Conservation (phyloP, 129 eudicot genomes). For the Scalesia atractyloides region DNA sequence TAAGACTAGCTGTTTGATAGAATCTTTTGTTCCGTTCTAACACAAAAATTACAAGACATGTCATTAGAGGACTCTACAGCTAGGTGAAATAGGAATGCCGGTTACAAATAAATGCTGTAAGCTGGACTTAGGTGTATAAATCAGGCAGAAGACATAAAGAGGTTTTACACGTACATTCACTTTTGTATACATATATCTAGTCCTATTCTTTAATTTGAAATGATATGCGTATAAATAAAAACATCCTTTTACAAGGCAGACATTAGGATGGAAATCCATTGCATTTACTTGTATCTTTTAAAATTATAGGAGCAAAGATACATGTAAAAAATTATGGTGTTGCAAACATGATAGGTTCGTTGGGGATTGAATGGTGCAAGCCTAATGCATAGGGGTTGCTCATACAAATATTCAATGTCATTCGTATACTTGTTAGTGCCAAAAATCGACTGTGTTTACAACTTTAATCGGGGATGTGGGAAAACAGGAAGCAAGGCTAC, state of each 20-base stretch:
- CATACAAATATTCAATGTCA: background rate
- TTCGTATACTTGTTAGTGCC: background rate
- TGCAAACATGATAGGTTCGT: conserved; percentile 3
- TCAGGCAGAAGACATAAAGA: conserved; percentile 14
- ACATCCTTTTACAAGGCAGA: background rate
- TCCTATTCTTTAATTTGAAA: background rate
- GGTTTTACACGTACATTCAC: background rate
- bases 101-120: background rate
- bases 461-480: background rate
- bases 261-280: conserved; percentile 2
- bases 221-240: background rate
- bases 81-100: background rate
- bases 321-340: conserved; percentile 6
- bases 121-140: background rate
- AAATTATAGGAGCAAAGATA: background rate
- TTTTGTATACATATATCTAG: background rate
- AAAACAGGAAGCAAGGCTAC: conserved; percentile 31
- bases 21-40: conserved; percentile 93
- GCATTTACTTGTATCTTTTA: background rate
- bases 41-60: conserved; percentile 20
- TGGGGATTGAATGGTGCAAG: background rate
- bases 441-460: background rate
- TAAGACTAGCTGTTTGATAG: conserved; percentile 86
- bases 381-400: conserved; percentile 14
- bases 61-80: conserved; percentile 19